Evolutionary conservation across 176 grass and related monocot genomes (phyloP).

Genomic region (Bonia amplexicaulis): DNA sequence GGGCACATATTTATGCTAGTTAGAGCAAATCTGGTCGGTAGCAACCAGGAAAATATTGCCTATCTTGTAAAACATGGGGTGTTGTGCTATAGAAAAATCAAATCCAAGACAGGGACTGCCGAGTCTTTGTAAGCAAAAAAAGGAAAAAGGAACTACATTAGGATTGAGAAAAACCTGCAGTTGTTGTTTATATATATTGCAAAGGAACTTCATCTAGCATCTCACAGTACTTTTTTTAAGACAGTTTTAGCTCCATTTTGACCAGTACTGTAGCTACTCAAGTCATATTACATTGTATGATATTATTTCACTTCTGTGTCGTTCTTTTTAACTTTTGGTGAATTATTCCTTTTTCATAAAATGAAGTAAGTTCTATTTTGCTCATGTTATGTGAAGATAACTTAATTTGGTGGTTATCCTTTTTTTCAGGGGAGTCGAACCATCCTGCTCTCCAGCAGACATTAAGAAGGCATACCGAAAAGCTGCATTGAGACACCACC

Average conservation of each 20-base stretch:
- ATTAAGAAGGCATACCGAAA: conserved; percentile 96
- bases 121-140: neutral
- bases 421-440: conserved; percentile 71
- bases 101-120: neutral
- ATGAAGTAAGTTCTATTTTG: conserved; percentile 25
- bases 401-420: conserved; percentile 4
- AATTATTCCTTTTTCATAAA: conserved; percentile 2
- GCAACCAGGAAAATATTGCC: neutral
- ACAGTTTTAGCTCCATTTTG: neutral
- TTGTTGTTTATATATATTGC: neutral
- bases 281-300: neutral
- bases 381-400: conserved; percentile 20
- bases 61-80: neutral
- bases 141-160: neutral
- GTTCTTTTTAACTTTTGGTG: neutral
- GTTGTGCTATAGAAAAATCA: neutral
- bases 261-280: neutral
- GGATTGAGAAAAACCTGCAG: neutral
- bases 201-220: conserved; percentile 2
- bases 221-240: neutral
- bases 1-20: neutral
- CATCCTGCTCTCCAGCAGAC: conserved; percentile 62
- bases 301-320: neutral
- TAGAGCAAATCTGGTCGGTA: neutral
- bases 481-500: conserved; percentile 91